Base-by-base conservation (phyloP, 2,329 filamentous ascomycete species). In the Sarocladiaceae sp. region DNA sequence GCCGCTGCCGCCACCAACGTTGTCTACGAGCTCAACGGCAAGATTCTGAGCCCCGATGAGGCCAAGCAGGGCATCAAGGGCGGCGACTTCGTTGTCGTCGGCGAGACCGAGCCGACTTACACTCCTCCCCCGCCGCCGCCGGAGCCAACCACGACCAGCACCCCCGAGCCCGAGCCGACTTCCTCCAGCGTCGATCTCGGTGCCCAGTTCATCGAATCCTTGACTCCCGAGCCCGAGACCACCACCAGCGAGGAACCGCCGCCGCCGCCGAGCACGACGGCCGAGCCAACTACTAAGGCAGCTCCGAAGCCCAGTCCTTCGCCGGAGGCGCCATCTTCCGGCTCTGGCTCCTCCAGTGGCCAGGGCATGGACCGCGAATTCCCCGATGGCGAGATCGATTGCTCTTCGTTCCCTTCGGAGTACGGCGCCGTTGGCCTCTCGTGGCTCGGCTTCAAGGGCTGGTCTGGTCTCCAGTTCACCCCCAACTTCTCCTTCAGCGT, bases 341-440 rank as follows among this genome's bases (percentile, higher is more conserved):
- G 57, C 53, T 51, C 52, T 23, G 54, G 57, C 56, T 57, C 55
- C 57, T 53, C 54, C 52, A 55, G 65, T 29, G 74, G 68, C 49
- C 73, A 63, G 22, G 88, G 88, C 49, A 58, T 93, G 52, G 74
- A 83, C 58, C 71, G 72, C 15, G 73, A 84, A 7, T 97, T 97
- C 77, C 88, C 87, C 12, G 86, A 86, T 67, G 89, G 89, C 54
- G 69, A 83, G 59, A 62, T 95, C 52, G 70, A 78, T 57, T 97
- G 94, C 73, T 71, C 68, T 56, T 64, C 76, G 2, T 96, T 97
- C 74, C 92, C 92, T 15, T 84, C 83, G 3, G 75, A 82, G 0
- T 97, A 95, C 63, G 94, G 94, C 60, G 87, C 92, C 1, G 64
- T 96, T 42, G 51, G 82, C 47, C 72, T 94, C 26, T 65, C 78